Conservation (phyloP, 2,329 filamentous ascomycete species). For the Xylaria sp. region DNA sequence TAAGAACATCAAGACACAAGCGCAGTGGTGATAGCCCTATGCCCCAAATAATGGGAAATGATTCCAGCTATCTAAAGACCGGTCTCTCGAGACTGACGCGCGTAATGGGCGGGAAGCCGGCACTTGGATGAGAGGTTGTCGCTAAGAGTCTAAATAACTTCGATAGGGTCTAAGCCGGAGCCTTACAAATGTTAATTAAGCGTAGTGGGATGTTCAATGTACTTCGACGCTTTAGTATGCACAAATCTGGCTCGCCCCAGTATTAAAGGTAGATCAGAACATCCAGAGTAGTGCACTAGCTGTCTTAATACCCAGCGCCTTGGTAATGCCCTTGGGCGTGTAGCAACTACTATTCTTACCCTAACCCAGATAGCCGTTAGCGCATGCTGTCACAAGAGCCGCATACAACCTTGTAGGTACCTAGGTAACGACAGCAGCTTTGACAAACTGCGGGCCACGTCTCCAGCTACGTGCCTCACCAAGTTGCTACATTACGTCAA, state of each 20-base stretch:
- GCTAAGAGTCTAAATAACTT: too few species aligned
- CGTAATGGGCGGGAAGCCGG: conserved; percentile 5
- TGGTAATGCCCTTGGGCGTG: background rate
- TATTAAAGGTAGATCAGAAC: background rate
- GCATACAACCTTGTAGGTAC: too few species aligned
- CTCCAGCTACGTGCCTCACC: too few species aligned
- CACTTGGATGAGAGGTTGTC: conserved; percentile 1
- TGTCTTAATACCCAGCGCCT: background rate
- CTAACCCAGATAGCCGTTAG: too few species aligned
- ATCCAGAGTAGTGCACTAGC: background rate
- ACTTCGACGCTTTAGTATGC: background rate
- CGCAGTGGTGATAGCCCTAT: too few species aligned
- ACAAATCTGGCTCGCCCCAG: background rate
- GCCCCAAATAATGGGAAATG: background rate
- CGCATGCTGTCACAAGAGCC: too few species aligned
- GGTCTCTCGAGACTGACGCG: conserved; percentile 2
- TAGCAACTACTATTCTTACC: too few species aligned
- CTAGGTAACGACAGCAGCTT: too few species aligned
- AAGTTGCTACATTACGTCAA: too few species aligned
- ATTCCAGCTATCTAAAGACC: background rate
- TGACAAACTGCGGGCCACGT: too few species aligned
- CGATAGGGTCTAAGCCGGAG: background rate
- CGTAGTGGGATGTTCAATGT: background rate
- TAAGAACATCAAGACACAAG: background rate
- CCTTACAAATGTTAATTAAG: background rate